Conservation (phyloP, 2,329 filamentous ascomycete genomes). For the Neopestalotiopsis clavispora region DNA sequence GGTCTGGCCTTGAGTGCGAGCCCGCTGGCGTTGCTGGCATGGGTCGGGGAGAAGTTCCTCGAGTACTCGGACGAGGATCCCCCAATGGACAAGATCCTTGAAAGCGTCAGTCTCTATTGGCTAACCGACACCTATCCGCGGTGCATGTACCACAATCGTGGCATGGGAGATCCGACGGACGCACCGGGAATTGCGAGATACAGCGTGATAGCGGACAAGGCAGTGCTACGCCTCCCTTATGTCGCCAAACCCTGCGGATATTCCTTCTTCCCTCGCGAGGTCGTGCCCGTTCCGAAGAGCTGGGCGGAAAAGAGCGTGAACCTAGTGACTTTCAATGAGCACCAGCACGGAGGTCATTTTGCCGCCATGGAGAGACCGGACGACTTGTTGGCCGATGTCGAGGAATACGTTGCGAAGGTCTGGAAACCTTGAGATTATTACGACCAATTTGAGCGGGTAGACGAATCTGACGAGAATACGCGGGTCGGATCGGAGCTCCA, state of each 20-base stretch:
- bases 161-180: slow-evolving; percentile 27
- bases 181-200: slow-evolving; percentile 5
- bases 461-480: too few relatives aligned
- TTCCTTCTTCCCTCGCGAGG: slow-evolving; percentile 48
- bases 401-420: slow-evolving; percentile 5
- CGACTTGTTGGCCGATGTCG: slow-evolving; percentile 6
- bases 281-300: slow-evolving; percentile 41
- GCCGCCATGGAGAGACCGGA: slow-evolving; percentile 36
- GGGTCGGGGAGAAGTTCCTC: slow-evolving; percentile 62
- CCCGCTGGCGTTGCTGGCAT: slow-evolving; percentile 61
- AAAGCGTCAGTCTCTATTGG: slow-evolving; percentile 60
- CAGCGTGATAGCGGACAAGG: neutral
- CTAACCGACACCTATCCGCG: slow-evolving; percentile 53
- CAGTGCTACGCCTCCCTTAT: slow-evolving; percentile 11
- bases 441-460: neutral
- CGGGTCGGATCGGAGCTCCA: too few relatives aligned
- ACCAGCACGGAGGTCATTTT: slow-evolving; percentile 55
- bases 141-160: slow-evolving; percentile 55
- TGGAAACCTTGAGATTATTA: neutral
- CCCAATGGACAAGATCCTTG: slow-evolving; percentile 49
- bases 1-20: slow-evolving; percentile 57
- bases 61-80: slow-evolving; percentile 52
- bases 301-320: slow-evolving; percentile 41
- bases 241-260: slow-evolving; percentile 49
- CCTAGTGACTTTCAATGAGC: slow-evolving; percentile 38